Evolutionary conservation across 805 yeast genomes (phyloP), one percentile per base, ranked within the genome.

Genomic region (Candida odintsovae): DNA sequence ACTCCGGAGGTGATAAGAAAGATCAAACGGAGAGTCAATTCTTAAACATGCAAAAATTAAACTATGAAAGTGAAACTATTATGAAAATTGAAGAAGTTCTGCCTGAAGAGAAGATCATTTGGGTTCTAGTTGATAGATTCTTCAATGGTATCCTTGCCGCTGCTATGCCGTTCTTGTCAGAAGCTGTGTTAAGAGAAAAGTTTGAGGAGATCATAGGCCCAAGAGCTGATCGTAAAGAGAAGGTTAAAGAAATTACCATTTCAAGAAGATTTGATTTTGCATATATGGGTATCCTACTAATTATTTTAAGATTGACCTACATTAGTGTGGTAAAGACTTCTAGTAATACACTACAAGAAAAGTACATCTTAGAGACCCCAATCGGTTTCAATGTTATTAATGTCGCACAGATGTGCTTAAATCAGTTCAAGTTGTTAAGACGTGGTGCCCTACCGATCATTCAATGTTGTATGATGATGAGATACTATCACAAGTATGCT

Each of bases 371-470:
- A 43, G 54, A 62, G 2, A 65, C 74, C 47, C 81, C 82, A 4
- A 67, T 80, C 19, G 70, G 72, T 16, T 61, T 69, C 36, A 72
- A 72, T 20, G 67, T 64, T 15, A 67, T 76, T 28, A 71, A 66
- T 45, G 73, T 73, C 23, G 82, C 85, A 0, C 76, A 76, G 48
- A 59, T 70, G 50, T 80, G 86, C 54, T 58, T 81, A 40, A 73
- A 75, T 48, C 82, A 77, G 51, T 80, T 80, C 60, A 74, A 73
- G 40, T 48, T 80, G 25, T 54, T 77, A 38, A 61, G 78, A 49
- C 64, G 72, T 48, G 70, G 77, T 33, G 74, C 79, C 18, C 53
- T 82, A 23, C 69, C 75, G 0, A 68, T 80, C 19, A 63, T 81
- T 48, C 85, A 80, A 57, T 75, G 80, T 50, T 74, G 80, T 8